Conservation (phyloP, 441 rosid species). For the Adansonia rubrostipa region DNA sequence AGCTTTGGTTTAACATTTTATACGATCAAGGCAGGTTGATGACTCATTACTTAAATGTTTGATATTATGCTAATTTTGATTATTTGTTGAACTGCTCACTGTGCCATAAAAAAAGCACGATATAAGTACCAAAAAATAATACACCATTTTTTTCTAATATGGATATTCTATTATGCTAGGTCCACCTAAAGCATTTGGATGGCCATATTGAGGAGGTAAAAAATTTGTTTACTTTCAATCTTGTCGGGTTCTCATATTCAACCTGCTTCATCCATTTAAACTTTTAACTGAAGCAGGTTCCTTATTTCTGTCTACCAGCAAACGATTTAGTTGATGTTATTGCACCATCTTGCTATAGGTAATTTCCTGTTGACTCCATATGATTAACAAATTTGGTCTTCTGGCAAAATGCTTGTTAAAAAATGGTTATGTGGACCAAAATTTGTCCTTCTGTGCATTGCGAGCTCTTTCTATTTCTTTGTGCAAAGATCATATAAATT, state of each 20-base stretch:
- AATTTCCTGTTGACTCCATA: slow-evolving; percentile 26
- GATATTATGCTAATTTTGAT: slow-evolving; percentile 8
- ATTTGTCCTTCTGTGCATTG: background rate
- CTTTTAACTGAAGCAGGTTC: slow-evolving; percentile 82
- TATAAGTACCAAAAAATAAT: background rate
- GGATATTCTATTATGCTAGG: slow-evolving; percentile 49
- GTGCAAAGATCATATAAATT: background rate
- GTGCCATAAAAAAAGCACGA: background rate
- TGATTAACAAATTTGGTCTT: background rate
- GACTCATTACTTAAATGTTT: background rate
- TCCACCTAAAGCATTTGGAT: slow-evolving; percentile 91
- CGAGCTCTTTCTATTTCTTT: slow-evolving; percentile 14
- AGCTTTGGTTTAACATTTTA: slow-evolving; percentile 17
- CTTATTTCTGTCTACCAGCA: slow-evolving; percentile 98
- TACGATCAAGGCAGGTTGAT: slow-evolving; percentile 4
- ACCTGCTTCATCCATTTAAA: slow-evolving; percentile 44
- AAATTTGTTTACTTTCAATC: slow-evolving; percentile 20
- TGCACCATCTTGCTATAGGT: slow-evolving; percentile 99
- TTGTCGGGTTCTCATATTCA: slow-evolving; percentile 32
- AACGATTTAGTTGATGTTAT: slow-evolving; percentile 91
- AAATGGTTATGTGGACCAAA: background rate
- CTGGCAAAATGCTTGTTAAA: background rate
- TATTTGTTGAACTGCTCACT: background rate
- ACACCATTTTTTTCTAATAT: slow-evolving; percentile 11
- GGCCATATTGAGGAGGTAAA: slow-evolving; percentile 96